A percentile compares a stretch with the other conserved stretches of the same genome.
Conservation (phyloP, 2,329 filamentous ascomycete species). For the Phaeoacremonium minimum region DNA sequence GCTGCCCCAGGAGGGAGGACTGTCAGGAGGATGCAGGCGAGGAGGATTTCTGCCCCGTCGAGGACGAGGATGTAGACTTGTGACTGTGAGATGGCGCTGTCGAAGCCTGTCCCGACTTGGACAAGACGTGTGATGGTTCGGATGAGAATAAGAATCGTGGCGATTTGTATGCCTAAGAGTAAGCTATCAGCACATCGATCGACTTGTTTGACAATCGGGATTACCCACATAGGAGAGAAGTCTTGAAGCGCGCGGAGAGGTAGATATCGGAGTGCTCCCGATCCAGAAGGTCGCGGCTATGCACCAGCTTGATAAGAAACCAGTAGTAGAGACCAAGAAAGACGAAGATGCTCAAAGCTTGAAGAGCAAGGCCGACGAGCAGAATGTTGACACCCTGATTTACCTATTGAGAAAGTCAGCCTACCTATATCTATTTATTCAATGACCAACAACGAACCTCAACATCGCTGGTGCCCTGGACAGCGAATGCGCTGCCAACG, state of each 20-base stretch:
- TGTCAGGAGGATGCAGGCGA: constrained; percentile 28
- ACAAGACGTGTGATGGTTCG: constrained; percentile 36
- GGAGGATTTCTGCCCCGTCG: constrained; percentile 33
- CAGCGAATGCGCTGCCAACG: constrained; percentile 34
- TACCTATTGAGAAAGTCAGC: too few species aligned
- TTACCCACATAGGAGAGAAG: constrained; percentile 38
- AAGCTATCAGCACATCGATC: background rate
- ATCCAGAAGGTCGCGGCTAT: constrained; percentile 31
- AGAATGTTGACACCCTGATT: constrained; percentile 30
- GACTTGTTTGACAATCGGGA: background rate
- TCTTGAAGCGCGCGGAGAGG: constrained; percentile 33
- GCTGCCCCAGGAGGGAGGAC: constrained; percentile 30
- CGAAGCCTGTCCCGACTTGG: constrained; percentile 30
- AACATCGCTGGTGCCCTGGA: constrained; percentile 22
- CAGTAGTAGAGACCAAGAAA: constrained; percentile 33
- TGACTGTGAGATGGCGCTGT: constrained; percentile 29
- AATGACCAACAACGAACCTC: constrained; percentile 26
- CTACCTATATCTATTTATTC: too few species aligned
- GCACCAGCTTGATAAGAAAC: constrained; percentile 33
- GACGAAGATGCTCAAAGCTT: constrained; percentile 31
- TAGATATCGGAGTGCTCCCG: constrained; percentile 33
- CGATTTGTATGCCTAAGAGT: constrained; percentile 28
- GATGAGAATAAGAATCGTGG: constrained; percentile 29
- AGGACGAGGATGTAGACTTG: constrained; percentile 31
- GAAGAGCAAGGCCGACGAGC: constrained; percentile 39